A percentile compares a stretch with the other conserved stretches of the same genome.
Evolutionary conservation across 2,329 filamentous ascomycete species (phyloP).

Genomic region (Colletotrichum cereale): DNA sequence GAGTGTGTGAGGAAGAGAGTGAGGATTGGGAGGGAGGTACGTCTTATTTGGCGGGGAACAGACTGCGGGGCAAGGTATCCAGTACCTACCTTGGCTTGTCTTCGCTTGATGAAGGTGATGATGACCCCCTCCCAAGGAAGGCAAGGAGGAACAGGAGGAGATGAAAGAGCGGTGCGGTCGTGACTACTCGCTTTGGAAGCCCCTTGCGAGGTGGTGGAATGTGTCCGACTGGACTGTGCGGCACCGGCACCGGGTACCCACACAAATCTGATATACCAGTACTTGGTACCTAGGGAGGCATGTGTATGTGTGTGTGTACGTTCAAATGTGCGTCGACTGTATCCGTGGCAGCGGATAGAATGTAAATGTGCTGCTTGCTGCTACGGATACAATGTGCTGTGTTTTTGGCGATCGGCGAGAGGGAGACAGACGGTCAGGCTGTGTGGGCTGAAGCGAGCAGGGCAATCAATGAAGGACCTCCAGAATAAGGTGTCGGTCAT

Average conservation of each 20-base stretch:
- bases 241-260: neutral
- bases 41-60: slow-evolving; percentile 19
- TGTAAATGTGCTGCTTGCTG: too few species aligned
- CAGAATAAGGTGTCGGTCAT: too few species aligned
- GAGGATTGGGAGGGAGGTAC: slow-evolving; percentile 5
- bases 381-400: too few species aligned
- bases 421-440: too few species aligned
- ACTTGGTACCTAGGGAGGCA: neutral
- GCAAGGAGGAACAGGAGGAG: slow-evolving; percentile 1
- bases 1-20: too few species aligned
- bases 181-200: neutral
- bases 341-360: neutral
- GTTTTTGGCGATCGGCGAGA: too few species aligned
- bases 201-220: neutral
- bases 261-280: neutral
- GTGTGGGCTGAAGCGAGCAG: neutral
- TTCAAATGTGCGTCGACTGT: neutral
- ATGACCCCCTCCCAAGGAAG: neutral
- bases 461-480: neutral
- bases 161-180: slow-evolving; percentile 9
- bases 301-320: too few species aligned
- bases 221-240: neutral
- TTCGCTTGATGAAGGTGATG: slow-evolving; percentile 6
- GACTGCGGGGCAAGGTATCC: slow-evolving; percentile 16
- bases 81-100: slow-evolving; percentile 7